A percentile compares a stretch with the other conserved stretches of the same genome.
phyloP scores from a whole-genome alignment of 257 asterid species.

The Ajuga chamaepitys region DNA sequence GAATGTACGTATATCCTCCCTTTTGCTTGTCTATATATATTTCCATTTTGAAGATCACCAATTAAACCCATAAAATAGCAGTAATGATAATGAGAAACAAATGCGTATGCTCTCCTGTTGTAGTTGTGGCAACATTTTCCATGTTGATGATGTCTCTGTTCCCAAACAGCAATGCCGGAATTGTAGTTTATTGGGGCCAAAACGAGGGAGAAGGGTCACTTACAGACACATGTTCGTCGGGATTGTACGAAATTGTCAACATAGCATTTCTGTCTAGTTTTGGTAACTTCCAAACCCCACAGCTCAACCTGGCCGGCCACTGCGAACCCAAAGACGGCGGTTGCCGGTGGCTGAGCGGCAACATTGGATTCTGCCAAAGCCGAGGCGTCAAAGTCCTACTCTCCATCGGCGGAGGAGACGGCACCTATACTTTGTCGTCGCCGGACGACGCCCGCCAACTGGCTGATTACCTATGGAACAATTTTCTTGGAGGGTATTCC shows the following conservation, averaged over 20 bases:
- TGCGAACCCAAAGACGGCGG: conserved; percentile 32
- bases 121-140: background rate
- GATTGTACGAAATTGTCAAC: conserved; percentile 28
- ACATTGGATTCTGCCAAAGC: conserved; percentile 26
- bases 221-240: conserved; percentile 28
- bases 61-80: background rate
- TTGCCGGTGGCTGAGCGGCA: conserved; percentile 20
- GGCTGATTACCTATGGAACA: conserved; percentile 7
- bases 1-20: too few species aligned
- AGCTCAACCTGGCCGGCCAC: conserved; percentile 32
- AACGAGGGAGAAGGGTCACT: conserved; percentile 22
- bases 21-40: too few species aligned
- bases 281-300: conserved; percentile 27
- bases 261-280: conserved; percentile 32
- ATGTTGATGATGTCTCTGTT: background rate
- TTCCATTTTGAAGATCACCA: background rate
- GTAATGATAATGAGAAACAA: background rate
- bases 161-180: conserved; percentile 20
- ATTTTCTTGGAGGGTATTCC: background rate
- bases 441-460: conserved; percentile 4
- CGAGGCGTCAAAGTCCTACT: conserved; percentile 30
- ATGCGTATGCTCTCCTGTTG: background rate
- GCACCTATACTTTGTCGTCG: conserved; percentile 26
- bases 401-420: conserved; percentile 35
- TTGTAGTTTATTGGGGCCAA: conserved; percentile 36